These are phyloP conservation scores for Apophysomyces trapeziformis DNA, from an alignment of 371 early-diverging fungal genomes.

Conservation along the genomic window DNA sequence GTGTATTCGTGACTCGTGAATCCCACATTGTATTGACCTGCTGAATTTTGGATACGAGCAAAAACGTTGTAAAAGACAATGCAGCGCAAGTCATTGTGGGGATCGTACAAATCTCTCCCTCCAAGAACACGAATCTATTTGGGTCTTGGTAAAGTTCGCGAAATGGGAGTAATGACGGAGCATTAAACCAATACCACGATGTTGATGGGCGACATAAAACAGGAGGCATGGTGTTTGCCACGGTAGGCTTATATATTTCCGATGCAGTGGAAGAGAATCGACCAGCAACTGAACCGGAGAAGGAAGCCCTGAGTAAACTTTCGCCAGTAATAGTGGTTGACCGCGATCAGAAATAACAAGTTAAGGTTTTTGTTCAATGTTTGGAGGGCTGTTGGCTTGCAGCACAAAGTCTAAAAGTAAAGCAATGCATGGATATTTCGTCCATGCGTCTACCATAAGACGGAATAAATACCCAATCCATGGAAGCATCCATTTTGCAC, in stretches of 20 bases:
- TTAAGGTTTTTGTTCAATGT: too few species aligned
- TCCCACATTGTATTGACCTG: too few species aligned
- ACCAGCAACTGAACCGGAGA: conserved; percentile 42
- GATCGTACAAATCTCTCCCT: conserved; percentile 46
- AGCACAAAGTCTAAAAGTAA: too few species aligned
- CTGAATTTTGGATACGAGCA: too few species aligned
- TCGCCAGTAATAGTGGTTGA: conserved; percentile 50
- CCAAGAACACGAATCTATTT: conserved; percentile 46
- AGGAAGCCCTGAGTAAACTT: conserved; percentile 36
- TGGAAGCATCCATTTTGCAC: too few species aligned
- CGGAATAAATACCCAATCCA: too few species aligned
- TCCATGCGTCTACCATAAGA: too few species aligned
- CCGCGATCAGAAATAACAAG: conserved; percentile 19
- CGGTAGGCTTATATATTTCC: conserved; percentile 44
- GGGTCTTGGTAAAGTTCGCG: conserved; percentile 42
- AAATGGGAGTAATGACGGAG: neutral
- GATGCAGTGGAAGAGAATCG: conserved; percentile 46
- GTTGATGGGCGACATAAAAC: neutral
- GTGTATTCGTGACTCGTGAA: too few species aligned
- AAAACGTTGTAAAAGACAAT: conserved; percentile 16
- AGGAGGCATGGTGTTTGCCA: conserved; percentile 58
- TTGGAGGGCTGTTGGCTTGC: too few species aligned
- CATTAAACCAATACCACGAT: neutral
- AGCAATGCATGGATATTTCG: too few species aligned
- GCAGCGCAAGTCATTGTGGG: conserved; percentile 58